A percentile compares a stretch with the other conserved stretches of the same genome.
Conservation (phyloP, 371 early-diverging fungal genomes). For the Chytridium lagenaria region DNA sequence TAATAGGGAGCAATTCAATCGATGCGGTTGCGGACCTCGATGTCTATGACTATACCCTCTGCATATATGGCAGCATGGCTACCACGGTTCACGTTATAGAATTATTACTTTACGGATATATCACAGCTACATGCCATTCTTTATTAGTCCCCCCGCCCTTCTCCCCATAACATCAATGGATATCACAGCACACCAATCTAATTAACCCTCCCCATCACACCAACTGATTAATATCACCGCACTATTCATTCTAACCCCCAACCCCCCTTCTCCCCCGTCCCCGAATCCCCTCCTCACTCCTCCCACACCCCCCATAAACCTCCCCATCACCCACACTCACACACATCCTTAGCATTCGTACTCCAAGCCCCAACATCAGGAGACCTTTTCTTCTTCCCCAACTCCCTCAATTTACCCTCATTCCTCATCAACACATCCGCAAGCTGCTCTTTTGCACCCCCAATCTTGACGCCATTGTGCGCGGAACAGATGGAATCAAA, state of each 20-base stretch:
- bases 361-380: conserved; percentile 12
- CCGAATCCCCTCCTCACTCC: neutral
- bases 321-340: conserved; percentile 23
- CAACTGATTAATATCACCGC: neutral
- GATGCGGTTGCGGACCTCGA: too few species aligned
- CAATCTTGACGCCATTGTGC: conserved; percentile 27
- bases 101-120: neutral
- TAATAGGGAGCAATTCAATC: too few species aligned
- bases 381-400: neutral
- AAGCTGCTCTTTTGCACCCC: conserved; percentile 28
- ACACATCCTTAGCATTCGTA: conserved; percentile 4
- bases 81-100: neutral
- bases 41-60: too few species aligned
- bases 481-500: conserved; percentile 32
- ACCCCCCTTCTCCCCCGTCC: conserved; percentile 4
- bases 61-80: neutral
- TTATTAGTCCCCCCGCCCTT: neutral
- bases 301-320: neutral
- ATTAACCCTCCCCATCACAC: neutral
- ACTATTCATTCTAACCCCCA: neutral
- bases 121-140: neutral
- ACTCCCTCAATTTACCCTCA: conserved; percentile 13
- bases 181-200: neutral
- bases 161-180: too few species aligned
- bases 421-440: conserved; percentile 8